A percentile compares a stretch with the other conserved stretches of the same genome.
These are phyloP conservation scores for Pleomassaria siparia DNA, from an alignment of 2,329 filamentous ascomycete species.

Conservation along the genomic window DNA sequence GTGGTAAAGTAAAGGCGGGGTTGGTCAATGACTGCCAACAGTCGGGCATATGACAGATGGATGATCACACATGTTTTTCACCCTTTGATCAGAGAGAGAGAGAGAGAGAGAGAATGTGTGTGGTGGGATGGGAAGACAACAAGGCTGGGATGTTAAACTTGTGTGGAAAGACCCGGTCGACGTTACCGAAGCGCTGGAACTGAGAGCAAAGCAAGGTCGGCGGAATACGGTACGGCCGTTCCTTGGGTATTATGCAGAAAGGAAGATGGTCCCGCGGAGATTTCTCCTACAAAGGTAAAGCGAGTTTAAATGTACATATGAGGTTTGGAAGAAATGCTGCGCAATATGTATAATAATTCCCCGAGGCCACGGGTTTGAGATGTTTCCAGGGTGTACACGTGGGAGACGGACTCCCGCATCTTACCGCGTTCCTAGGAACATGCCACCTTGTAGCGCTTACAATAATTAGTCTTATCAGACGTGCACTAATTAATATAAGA, in stretches of 20 bases:
- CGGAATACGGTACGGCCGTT: background rate
- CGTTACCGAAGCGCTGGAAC: background rate
- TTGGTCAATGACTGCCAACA: too few species aligned
- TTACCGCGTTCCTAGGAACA: background rate
- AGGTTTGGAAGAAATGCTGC: background rate
- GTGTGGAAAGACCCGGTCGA: background rate
- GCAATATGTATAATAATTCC: slow-evolving; percentile 4
- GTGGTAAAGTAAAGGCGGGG: too few species aligned
- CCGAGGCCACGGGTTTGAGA: background rate
- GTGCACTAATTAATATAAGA: background rate
- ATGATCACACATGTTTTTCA: too few species aligned
- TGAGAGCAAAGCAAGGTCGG: slow-evolving; percentile 1
- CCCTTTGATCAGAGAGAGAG: too few species aligned
- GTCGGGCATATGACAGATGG: too few species aligned
- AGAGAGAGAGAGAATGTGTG: too few species aligned
- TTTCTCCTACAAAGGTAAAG: background rate
- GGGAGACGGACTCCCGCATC: background rate
- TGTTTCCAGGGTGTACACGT: background rate
- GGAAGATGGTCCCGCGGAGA: background rate
- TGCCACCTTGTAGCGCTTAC: background rate
- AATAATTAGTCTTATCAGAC: background rate
- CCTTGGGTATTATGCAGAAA: background rate
- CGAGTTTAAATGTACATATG: too few species aligned
- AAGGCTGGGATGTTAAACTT: too few species aligned
- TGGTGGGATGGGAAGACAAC: too few species aligned